Conservation (phyloP, 176 grass and related monocot species). For the Phoenix roebelenii region DNA sequence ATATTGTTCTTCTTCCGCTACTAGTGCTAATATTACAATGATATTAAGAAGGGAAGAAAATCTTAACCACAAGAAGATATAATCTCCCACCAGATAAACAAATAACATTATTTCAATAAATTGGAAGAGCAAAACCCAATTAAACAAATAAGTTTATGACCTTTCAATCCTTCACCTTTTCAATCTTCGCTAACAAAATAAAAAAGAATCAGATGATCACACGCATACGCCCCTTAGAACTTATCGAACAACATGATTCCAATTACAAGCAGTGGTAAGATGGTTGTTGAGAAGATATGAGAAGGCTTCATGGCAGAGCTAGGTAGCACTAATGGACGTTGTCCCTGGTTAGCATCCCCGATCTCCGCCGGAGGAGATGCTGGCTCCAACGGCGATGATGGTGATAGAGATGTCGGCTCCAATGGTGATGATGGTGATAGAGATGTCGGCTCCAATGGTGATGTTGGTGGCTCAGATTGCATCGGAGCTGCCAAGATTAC, state of each 20-base stretch:
- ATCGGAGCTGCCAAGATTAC: neutral
- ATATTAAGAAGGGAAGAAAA: too few relatives aligned
- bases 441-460: neutral
- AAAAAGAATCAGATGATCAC: neutral
- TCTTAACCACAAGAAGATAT: too few relatives aligned
- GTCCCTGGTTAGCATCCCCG: neutral
- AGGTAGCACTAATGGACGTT: neutral
- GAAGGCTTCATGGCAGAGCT: neutral
- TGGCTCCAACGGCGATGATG: neutral
- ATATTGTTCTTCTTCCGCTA: too few relatives aligned
- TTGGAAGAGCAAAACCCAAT: too few relatives aligned
- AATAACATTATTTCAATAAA: too few relatives aligned
- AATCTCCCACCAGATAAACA: too few relatives aligned
- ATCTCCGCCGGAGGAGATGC: neutral
- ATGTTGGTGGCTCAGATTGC: neutral
- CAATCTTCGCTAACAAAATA: neutral
- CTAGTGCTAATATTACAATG: too few relatives aligned
- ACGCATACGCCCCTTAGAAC: neutral
- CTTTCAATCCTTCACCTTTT: too few relatives aligned
- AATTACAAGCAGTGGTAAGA: neutral
- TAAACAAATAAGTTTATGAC: too few relatives aligned
- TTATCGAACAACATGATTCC: neutral
- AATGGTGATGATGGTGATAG: neutral
- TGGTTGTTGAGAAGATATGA: neutral
- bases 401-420: neutral